Evolutionary conservation across 2,329 filamentous ascomycete genomes (phyloP).

Genomic region (Amauroascus niger): DNA sequence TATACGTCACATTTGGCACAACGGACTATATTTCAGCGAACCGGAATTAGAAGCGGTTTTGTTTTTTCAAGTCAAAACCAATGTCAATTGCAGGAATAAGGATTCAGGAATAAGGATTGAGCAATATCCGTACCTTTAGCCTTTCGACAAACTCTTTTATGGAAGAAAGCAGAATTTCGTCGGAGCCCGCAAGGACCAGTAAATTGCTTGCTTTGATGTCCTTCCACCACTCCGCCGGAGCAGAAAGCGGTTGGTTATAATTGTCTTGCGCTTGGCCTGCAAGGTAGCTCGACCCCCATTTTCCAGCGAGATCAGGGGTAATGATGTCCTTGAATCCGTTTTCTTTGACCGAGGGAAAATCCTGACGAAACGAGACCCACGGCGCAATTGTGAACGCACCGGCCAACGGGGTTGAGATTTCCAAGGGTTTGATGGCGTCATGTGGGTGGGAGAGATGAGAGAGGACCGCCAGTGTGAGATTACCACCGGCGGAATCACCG

Average conservation of each 20-base stretch:
- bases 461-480: conserved; percentile 32
- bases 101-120: not conserved
- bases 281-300: conserved; percentile 44
- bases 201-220: conserved; percentile 42
- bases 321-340: conserved; percentile 47
- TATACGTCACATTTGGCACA: conserved; percentile 27
- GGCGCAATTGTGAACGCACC: conserved; percentile 49
- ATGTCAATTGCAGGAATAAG: not conserved
- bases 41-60: not conserved
- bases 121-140: conserved; percentile 36
- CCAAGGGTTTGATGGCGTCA: conserved; percentile 39
- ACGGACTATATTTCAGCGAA: conserved; percentile 16
- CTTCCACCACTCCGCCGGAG: conserved; percentile 46
- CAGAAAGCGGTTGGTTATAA: conserved; percentile 46
- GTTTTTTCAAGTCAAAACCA: not conserved
- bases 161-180: conserved; percentile 49
- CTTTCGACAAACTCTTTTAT: conserved; percentile 44
- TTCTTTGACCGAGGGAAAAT: conserved; percentile 34
- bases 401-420: conserved; percentile 37
- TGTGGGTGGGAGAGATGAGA: conserved; percentile 46
- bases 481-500: conserved; percentile 40
- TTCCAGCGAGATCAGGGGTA: conserved; percentile 29
- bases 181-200: conserved; percentile 45
- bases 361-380: conserved; percentile 46
- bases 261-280: conserved; percentile 34